Evolutionary conservation across 2,329 filamentous ascomycete species (phyloP), one percentile per base, ranked within the genome.

Genomic region (Aschersonia sp.): DNA sequence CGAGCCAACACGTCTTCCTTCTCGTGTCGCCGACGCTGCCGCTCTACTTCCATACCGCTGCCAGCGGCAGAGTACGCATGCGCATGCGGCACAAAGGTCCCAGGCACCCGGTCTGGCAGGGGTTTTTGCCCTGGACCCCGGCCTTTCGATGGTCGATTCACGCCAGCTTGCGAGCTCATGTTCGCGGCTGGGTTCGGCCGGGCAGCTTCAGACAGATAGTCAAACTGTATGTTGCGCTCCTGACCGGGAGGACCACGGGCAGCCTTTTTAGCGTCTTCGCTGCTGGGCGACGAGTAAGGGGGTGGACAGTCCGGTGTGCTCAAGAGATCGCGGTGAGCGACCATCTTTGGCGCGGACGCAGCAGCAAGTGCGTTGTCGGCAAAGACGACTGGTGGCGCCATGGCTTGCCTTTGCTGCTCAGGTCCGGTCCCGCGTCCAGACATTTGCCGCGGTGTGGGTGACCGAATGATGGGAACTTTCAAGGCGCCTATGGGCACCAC

Each of bases 1-100:
- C 68, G 71, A 1, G 75, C 78, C 14, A 74, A 55, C 2, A 69
- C 69, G 41, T 86, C 82, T 60, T 86, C 81, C 50, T 81, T 83
- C 58, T 86, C 81, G 49, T 75, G 72, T 22, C 70, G 75, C 51
- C 68, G 72, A 49, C 71, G 73, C 57, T 68, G 68, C 42, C 67
- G 69, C 59, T 74, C 81, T 49, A 61, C 64, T 54, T 63, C 71
- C 49, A 71, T 65, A 32, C 62, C 63, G 35, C 58, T 63, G 40
- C 65, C 72, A 33, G 60, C 55, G 4, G 67, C 66, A 10, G 62
- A 59, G 44, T 60, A 60, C 29, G 67, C 69, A 52, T 71, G 70
- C 46, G 67, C 69, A 9, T 63, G 65, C 2, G 68, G 66, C n/a
- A 68, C 56, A 47, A 64, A 74, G 0, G 72, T 68, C 32, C 72